These are phyloP conservation scores for Paramecium bursaria DNA, from an alignment of 73 alveolate species.

Conservation along the genomic window DNA sequence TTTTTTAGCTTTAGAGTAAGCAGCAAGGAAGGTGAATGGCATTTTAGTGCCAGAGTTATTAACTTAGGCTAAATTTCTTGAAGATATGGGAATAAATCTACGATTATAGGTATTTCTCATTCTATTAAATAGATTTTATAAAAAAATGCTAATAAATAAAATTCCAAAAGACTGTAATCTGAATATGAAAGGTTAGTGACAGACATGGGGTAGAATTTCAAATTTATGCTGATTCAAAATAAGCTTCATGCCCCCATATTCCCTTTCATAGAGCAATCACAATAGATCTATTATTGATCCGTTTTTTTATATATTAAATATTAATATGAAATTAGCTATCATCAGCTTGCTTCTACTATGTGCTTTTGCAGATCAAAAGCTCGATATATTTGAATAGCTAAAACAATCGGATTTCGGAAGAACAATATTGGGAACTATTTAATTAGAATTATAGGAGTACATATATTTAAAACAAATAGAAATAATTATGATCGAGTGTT, in stretches of 20 bases:
- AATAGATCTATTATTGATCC: neutral
- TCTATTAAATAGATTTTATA: constrained; percentile 43
- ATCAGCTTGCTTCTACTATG: neutral
- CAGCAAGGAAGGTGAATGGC: constrained; percentile 70
- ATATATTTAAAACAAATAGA: neutral
- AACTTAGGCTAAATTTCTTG: constrained; percentile 86
- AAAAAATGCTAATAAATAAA: constrained; percentile 55
- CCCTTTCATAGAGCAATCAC: neutral
- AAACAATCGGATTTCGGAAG: constrained; percentile 32
- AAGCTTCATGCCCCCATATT: neutral
- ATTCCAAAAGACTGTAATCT: constrained; percentile 63
- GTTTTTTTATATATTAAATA: too few relatives aligned
- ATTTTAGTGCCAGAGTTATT: constrained; percentile 74
- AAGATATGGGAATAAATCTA: constrained; percentile 84
- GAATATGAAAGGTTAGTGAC: constrained; percentile 80
- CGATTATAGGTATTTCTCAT: constrained; percentile 71
- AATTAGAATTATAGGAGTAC: constrained; percentile 7
- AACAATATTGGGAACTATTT: constrained; percentile 19
- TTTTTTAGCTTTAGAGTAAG: constrained; percentile 74
- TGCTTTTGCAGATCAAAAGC: constrained; percentile 20
- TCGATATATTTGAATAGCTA: constrained; percentile 17
- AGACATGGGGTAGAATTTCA: constrained; percentile 85
- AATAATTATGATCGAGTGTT: constrained; percentile 8
- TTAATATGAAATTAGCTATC: neutral
- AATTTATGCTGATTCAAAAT: constrained; percentile 34